A percentile compares a stretch with the other conserved stretches of the same genome.
Evolutionary conservation across 2,329 filamentous ascomycete species (phyloP).

Genomic region (Calonectria multiphialidica): DNA sequence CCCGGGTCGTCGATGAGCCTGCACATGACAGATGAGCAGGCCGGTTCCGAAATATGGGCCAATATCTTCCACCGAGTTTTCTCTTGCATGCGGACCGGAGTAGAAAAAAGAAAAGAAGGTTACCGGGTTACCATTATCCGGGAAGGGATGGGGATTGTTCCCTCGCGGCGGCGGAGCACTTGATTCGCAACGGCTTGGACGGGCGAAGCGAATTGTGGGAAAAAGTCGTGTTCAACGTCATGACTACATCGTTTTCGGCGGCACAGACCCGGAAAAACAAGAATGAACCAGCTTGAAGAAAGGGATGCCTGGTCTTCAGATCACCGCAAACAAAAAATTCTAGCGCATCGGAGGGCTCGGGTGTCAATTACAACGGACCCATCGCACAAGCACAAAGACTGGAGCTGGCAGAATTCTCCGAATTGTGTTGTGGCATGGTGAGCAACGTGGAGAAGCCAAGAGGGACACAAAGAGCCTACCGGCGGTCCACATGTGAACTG

Average conservation of each 20-base stretch:
- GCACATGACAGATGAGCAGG: conserved; percentile 30
- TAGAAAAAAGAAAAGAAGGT: conserved; percentile 17
- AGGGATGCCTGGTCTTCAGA: conserved; percentile 2
- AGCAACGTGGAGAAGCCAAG: conserved; percentile 27
- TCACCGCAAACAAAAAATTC: conserved; percentile 9
- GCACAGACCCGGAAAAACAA: conserved; percentile 15
- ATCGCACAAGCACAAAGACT: conserved; percentile 38
- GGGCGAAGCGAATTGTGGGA: neutral
- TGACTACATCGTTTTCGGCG: conserved; percentile 4
- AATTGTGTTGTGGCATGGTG: conserved; percentile 33
- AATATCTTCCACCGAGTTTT: neutral
- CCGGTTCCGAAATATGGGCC: conserved; percentile 20
- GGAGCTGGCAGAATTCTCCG: conserved; percentile 43
- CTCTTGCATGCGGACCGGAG: conserved; percentile 17
- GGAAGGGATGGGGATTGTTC: conserved; percentile 11
- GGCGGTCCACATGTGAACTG: neutral
- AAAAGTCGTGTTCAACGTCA: conserved; percentile 4
- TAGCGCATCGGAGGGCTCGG: conserved; percentile 7
- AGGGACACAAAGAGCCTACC: conserved; percentile 5
- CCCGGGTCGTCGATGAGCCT: conserved; percentile 24
- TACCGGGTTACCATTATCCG: conserved; percentile 8
- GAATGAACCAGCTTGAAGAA: neutral
- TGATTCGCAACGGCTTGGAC: neutral
- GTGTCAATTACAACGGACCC: conserved; percentile 26
- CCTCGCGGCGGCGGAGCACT: conserved; percentile 21